Evolutionary conservation across 768 basidiomycete species (phyloP).

Genomic region (Trametes cingulata): DNA sequence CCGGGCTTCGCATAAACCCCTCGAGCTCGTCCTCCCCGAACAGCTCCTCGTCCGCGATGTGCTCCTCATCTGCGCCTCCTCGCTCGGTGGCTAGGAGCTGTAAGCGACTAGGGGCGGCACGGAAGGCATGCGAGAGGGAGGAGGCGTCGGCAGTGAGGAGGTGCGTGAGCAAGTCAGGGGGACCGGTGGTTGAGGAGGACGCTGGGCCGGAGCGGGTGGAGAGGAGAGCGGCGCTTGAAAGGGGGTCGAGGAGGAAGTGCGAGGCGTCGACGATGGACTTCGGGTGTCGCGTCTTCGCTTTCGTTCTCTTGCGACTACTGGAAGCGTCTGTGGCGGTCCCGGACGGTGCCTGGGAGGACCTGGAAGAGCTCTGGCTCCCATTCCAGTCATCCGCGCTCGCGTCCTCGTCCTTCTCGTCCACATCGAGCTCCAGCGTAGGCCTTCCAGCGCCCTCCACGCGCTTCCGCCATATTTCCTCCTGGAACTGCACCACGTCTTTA

Average conservation of each 20-base stretch:
- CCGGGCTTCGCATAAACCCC: slow-evolving; percentile 51
- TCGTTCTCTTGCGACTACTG: slow-evolving; percentile 37
- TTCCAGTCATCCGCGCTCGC: slow-evolving; percentile 12
- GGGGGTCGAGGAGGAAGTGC: slow-evolving; percentile 60
- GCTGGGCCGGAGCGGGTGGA: neutral
- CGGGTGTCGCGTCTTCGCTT: slow-evolving; percentile 32
- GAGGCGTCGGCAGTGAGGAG: slow-evolving; percentile 49
- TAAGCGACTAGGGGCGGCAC: slow-evolving; percentile 56
- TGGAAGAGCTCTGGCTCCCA: slow-evolving; percentile 2
- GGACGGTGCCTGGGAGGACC: neutral
- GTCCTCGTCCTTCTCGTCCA: slow-evolving; percentile 27
- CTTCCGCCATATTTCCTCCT: slow-evolving; percentile 58
- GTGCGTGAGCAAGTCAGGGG: slow-evolving; percentile 47
- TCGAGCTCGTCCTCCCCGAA: slow-evolving; percentile 72
- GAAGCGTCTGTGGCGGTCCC: neutral
- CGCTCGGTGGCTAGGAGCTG: slow-evolving; percentile 60
- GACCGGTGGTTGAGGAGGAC: neutral
- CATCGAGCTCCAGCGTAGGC: slow-evolving; percentile 41
- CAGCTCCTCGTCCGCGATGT: slow-evolving; percentile 69
- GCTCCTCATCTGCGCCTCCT: slow-evolving; percentile 51
- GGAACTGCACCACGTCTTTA: slow-evolving; percentile 69
- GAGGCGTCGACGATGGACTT: slow-evolving; percentile 46
- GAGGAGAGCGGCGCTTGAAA: slow-evolving; percentile 32
- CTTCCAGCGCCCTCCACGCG: slow-evolving; percentile 38
- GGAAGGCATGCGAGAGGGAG: slow-evolving; percentile 31